phyloP scores from a whole-genome alignment of 768 basidiomycete species.

The Cubamyces sp. region DNA sequence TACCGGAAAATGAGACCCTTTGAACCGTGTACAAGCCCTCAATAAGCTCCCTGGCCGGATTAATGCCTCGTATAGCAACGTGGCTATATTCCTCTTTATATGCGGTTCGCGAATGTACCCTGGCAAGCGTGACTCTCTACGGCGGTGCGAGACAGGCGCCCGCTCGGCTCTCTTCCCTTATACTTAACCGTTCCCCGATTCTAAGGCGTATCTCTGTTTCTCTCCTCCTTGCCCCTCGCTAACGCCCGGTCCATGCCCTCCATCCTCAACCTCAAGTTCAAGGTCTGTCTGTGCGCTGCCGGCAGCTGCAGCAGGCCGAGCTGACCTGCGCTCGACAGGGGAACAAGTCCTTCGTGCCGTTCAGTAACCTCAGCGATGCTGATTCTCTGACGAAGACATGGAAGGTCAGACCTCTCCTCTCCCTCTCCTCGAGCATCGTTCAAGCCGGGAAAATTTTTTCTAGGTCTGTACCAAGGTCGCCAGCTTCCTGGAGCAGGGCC shows the following conservation, averaged over 20 bases:
- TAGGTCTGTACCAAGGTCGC: slow-evolving; percentile 92
- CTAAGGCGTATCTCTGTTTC: slow-evolving; percentile 17
- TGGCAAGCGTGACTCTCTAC: neutral
- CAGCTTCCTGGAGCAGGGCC: slow-evolving; percentile 88
- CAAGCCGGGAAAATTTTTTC: slow-evolving; percentile 10
- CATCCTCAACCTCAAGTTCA: slow-evolving; percentile 88
- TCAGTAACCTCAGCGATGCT: slow-evolving; percentile 84
- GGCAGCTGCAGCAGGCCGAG: slow-evolving; percentile 7
- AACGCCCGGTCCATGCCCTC: slow-evolving; percentile 60
- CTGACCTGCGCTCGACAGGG: slow-evolving; percentile 50
- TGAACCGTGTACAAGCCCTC: neutral
- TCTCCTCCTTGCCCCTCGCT: slow-evolving; percentile 18
- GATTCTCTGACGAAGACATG: slow-evolving; percentile 89
- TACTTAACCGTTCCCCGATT: slow-evolving; percentile 22
- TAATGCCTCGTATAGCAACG: neutral
- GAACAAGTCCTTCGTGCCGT: slow-evolving; percentile 94
- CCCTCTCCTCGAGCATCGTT: slow-evolving; percentile 6
- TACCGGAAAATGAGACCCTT: neutral
- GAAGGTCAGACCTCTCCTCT: slow-evolving; percentile 59
- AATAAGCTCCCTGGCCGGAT: neutral
- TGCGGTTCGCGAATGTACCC: neutral
- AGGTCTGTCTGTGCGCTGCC: slow-evolving; percentile 45
- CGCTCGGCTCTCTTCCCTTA: slow-evolving; percentile 10
- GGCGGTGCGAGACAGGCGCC: slow-evolving; percentile 1
- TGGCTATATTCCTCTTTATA: slow-evolving; percentile 13